phyloP scores from a whole-genome alignment of 2,329 filamentous ascomycete species.

The Fusarium citri region DNA sequence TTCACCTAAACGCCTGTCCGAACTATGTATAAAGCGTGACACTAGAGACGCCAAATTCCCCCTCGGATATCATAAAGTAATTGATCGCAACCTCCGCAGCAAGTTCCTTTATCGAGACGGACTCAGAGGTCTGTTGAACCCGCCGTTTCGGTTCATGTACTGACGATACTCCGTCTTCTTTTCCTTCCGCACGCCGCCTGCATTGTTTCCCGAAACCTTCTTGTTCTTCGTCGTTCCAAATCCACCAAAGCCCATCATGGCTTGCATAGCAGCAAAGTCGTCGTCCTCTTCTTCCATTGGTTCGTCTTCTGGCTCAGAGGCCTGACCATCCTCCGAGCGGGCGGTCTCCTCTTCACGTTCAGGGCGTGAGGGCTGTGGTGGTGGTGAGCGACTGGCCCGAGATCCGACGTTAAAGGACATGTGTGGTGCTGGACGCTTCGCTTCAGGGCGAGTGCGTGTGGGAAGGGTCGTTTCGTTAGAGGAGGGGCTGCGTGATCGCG shows the following conservation, averaged over 20 bases:
- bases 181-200: constrained; percentile 85
- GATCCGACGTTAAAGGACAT: constrained; percentile 53
- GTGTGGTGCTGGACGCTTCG: constrained; percentile 33
- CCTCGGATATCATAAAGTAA: constrained; percentile 8
- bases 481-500: constrained; percentile 42
- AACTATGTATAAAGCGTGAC: not conserved
- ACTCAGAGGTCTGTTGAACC: constrained; percentile 83
- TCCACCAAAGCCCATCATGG: constrained; percentile 88
- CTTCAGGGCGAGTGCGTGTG: constrained; percentile 50
- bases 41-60: not conserved
- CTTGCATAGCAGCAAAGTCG: constrained; percentile 78
- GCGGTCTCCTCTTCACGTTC: constrained; percentile 30
- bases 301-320: constrained; percentile 29
- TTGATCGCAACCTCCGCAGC: not conserved
- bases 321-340: constrained; percentile 23
- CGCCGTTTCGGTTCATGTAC: constrained; percentile 91
- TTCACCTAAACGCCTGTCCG: not conserved
- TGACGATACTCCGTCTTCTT: constrained; percentile 96
- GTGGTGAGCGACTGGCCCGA: constrained; percentile 45
- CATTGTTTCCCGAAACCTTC: constrained; percentile 88
- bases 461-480: constrained; percentile 47
- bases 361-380: constrained; percentile 22
- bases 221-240: constrained; percentile 91
- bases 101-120: constrained; percentile 55
- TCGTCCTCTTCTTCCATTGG: constrained; percentile 64